phyloP scores from a whole-genome alignment of 345 rosid genomes.

The Fremontodendron californicum region DNA sequence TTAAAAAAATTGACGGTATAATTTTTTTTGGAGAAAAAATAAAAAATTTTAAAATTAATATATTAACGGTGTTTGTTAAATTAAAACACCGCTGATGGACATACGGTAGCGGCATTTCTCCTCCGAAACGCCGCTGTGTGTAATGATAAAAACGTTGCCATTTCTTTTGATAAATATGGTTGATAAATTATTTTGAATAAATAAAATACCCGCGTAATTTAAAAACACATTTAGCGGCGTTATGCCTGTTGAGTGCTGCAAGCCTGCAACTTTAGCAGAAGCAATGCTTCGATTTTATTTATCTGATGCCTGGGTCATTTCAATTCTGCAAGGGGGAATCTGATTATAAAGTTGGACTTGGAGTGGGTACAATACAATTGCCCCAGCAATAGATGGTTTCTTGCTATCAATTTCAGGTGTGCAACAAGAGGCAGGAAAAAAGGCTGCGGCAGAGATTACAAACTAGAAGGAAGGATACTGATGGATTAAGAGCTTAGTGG shows the following conservation, averaged over 20 bases:
- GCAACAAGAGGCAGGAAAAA: conserved; percentile 40
- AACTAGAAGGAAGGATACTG: conserved; percentile 57
- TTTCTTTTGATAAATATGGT: too few relatives aligned
- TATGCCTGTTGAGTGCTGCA: conserved; percentile 60
- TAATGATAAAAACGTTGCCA: too few relatives aligned
- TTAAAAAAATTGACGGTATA: too few relatives aligned
- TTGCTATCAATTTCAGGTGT: conserved; percentile 67
- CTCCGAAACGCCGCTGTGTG: too few relatives aligned
- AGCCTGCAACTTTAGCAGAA: conserved; percentile 57
- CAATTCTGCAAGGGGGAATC: conserved; percentile 65
- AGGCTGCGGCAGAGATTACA: conserved; percentile 28
- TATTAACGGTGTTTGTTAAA: too few relatives aligned
- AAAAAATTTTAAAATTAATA: too few relatives aligned
- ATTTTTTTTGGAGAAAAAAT: too few relatives aligned
- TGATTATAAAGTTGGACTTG: conserved; percentile 67
- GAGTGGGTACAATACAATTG: conserved; percentile 59
- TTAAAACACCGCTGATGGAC: too few relatives aligned
- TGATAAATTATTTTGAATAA: too few relatives aligned
- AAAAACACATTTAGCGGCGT: too few relatives aligned
- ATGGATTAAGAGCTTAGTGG: conserved; percentile 60
- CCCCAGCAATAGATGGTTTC: conserved; percentile 77
- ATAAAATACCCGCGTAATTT: too few relatives aligned
- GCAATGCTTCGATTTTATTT: conserved; percentile 60
- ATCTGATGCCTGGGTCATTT: conserved; percentile 49
- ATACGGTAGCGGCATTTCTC: too few relatives aligned